Evolutionary conservation across 2,329 filamentous ascomycete genomes (phyloP).

Genomic region (Nemania diffusa): DNA sequence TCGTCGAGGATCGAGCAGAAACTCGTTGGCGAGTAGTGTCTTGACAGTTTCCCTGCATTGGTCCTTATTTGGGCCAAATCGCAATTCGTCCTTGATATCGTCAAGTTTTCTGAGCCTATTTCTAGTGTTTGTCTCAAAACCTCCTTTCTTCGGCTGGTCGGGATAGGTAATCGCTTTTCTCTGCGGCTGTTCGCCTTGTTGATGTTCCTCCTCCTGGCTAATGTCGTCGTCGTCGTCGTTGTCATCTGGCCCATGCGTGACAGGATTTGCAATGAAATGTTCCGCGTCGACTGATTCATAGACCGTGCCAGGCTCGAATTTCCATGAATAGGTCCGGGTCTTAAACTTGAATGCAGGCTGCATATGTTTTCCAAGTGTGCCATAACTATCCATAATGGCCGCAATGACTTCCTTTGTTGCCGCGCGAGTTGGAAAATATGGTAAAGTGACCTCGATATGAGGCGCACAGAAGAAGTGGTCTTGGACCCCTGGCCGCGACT

Average conservation of each 20-base stretch:
- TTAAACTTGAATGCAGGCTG: slow-evolving; percentile 33
- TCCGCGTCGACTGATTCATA: slow-evolving; percentile 28
- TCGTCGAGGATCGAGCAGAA: slow-evolving; percentile 24
- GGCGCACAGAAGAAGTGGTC: slow-evolving; percentile 35
- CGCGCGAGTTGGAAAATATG: slow-evolving; percentile 25
- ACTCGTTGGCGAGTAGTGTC: slow-evolving; percentile 19
- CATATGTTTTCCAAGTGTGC: slow-evolving; percentile 25
- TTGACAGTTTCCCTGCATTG: slow-evolving; percentile 29
- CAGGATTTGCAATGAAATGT: slow-evolving; percentile 20
- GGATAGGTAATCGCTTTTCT: slow-evolving; percentile 17
- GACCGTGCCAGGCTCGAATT: slow-evolving; percentile 33
- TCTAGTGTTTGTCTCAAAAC: slow-evolving; percentile 2
- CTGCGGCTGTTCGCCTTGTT: not conserved
- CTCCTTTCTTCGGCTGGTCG: not conserved
- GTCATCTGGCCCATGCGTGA: slow-evolving; percentile 4
- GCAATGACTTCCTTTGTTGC: slow-evolving; percentile 27
- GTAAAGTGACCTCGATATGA: slow-evolving; percentile 29
- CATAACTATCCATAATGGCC: slow-evolving; percentile 26
- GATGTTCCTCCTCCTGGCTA: slow-evolving; percentile 13
- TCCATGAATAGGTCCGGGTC: slow-evolving; percentile 23
- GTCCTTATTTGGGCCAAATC: slow-evolving; percentile 23
- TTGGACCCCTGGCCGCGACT: slow-evolving; percentile 20
- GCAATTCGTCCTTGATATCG: slow-evolving; percentile 26
- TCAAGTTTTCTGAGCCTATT: slow-evolving; percentile 11
- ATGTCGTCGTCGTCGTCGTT: slow-evolving; percentile 1